Conservation (phyloP, 768 basidiomycete species). For the Xerocomellus dryophilus region DNA sequence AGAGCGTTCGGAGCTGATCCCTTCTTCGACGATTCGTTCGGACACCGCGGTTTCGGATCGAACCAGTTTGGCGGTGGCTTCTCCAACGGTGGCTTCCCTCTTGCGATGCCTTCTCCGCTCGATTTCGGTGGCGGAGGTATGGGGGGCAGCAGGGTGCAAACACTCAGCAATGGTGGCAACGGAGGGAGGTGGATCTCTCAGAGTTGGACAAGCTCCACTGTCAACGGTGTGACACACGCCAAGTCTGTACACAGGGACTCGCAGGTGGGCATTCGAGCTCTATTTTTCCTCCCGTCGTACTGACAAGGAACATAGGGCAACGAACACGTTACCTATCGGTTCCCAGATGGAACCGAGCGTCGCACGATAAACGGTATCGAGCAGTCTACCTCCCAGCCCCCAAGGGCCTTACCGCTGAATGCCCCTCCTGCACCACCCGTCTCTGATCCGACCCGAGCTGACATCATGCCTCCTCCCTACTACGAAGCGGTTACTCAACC, state of each 20-base stretch:
- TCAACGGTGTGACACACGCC: constrained; percentile 68
- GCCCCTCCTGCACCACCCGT: constrained; percentile 1
- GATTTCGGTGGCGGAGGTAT: constrained; percentile 16
- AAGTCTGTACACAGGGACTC: constrained; percentile 55
- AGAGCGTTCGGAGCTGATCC: constrained; percentile 34
- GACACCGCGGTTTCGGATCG: constrained; percentile 16
- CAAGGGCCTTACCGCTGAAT: constrained; percentile 11
- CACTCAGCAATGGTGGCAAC: constrained; percentile 6
- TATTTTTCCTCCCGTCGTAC: background rate
- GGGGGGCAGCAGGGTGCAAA: constrained; percentile 11
- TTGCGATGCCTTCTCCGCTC: constrained; percentile 8
- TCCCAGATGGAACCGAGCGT: constrained; percentile 64
- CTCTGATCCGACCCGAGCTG: background rate
- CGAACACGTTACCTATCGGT: constrained; percentile 64
- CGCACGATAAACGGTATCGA: constrained; percentile 68
- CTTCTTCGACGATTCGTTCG: constrained; percentile 31
- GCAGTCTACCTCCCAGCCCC: constrained; percentile 25
- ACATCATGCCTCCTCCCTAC: constrained; percentile 20
- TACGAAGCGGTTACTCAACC: constrained; percentile 14
- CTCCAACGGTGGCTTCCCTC: constrained; percentile 7
- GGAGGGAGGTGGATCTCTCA: constrained; percentile 47
- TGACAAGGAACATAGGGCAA: constrained; percentile 52
- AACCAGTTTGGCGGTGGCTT: constrained; percentile 13
- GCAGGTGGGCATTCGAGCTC: constrained; percentile 43
- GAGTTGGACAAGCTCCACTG: constrained; percentile 51